phyloP scores from a whole-genome alignment of 1,139 yeast genomes.

The Lodderomyces pseudojiufengensis region DNA sequence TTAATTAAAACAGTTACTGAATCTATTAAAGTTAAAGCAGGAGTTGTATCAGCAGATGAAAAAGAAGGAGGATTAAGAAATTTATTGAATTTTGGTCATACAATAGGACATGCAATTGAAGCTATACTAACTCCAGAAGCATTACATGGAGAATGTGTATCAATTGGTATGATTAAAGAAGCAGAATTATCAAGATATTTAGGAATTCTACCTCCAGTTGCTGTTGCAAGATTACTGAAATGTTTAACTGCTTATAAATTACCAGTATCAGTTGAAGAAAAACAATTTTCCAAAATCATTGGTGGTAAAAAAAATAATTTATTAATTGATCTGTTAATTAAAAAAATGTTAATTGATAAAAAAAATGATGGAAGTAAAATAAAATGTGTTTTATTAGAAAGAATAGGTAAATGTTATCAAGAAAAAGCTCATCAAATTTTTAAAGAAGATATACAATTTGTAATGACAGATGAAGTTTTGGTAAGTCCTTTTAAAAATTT shows the following conservation, averaged over 20 bases:
- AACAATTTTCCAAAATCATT: conserved; percentile 58
- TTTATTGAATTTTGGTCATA: conserved; percentile 90
- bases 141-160: conserved; percentile 95
- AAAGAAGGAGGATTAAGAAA: conserved; percentile 94
- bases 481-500: conserved; percentile 52
- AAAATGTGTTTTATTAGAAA: conserved; percentile 77
- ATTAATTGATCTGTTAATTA: conserved; percentile 66
- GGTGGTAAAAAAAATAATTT: conserved; percentile 60
- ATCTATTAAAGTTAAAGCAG: conserved; percentile 87
- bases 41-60: conserved; percentile 91
- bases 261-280: conserved; percentile 77
- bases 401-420: conserved; percentile 87
- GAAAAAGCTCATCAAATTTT: conserved; percentile 80
- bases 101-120: conserved; percentile 97
- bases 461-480: conserved; percentile 76
- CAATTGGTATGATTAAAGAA: conserved; percentile 91
- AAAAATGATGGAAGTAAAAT: conserved; percentile 92
- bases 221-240: conserved; percentile 85
- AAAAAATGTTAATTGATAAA: conserved; percentile 93
- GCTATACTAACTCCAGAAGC: conserved; percentile 95
- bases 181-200: conserved; percentile 90
- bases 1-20: conserved; percentile 78
- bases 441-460: conserved; percentile 75
- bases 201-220: conserved; percentile 87
- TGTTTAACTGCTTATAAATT: conserved; percentile 81